Evolutionary conservation across 345 rosid species (phyloP).

Genomic region (Isatis tinctoria): DNA sequence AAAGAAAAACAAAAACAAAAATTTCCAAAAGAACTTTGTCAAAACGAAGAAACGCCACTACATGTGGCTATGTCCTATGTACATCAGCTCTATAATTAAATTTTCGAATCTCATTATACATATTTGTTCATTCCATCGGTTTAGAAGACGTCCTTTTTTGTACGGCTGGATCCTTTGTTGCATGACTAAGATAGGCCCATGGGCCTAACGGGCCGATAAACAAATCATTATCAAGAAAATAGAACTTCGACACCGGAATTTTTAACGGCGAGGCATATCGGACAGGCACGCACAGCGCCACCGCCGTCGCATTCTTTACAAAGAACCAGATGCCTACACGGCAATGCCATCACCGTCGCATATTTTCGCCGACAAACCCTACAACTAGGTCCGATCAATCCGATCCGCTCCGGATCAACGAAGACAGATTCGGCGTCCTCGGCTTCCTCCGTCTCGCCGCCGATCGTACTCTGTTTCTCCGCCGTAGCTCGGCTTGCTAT

Average conservation of each 20-base stretch:
- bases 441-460: neutral
- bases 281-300: neutral
- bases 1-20: neutral
- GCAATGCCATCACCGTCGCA: neutral
- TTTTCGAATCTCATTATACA: neutral
- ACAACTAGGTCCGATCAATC: neutral
- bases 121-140: neutral
- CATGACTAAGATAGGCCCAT: neutral
- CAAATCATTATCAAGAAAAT: neutral
- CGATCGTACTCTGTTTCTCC: neutral
- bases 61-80: neutral
- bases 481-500: neutral
- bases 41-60: neutral
- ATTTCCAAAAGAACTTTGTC: neutral
- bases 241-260: neutral
- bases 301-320: neutral
- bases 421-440: neutral
- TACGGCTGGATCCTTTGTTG: neutral
- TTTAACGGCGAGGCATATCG: neutral
- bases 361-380: neutral
- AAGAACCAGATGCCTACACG: neutral
- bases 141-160: neutral
- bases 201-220: neutral
- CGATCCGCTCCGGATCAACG: neutral
- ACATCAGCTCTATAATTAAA: neutral